Percentiles rank a stretch among this genome's conserved stretches.
phyloP scores from a whole-genome alignment of 768 basidiomycete genomes.

The Rubroboletus satanas region DNA sequence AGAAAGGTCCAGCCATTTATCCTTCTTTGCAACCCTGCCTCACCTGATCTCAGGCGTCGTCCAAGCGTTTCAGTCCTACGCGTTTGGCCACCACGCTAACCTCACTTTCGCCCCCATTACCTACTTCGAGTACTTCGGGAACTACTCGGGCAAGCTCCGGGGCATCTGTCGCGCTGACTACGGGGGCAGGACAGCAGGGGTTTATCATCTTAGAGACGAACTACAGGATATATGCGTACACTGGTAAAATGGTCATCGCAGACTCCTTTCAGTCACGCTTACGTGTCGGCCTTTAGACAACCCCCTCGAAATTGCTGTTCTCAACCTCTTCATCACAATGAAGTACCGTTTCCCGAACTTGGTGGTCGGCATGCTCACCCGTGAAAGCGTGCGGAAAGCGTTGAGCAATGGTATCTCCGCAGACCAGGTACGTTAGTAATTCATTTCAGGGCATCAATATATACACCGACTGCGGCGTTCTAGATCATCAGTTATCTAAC shows the following conservation, averaged over 20 bases:
- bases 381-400: constrained; percentile 93
- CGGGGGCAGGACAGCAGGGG: constrained; percentile 66
- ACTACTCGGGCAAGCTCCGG: constrained; percentile 12
- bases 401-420: constrained; percentile 94
- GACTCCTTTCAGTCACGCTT: constrained; percentile 2
- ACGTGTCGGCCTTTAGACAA: constrained; percentile 58
- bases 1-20: constrained; percentile 50
- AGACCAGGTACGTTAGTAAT: constrained; percentile 65
- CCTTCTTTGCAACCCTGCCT: constrained; percentile 8
- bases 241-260: constrained; percentile 49
- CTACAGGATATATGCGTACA: constrained; percentile 97
- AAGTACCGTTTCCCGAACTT: constrained; percentile 96
- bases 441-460: constrained; percentile 10
- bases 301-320: constrained; percentile 90
- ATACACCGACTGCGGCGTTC: constrained; percentile 16
- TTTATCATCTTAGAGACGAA: constrained; percentile 98
- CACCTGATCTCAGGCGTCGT: constrained; percentile 48
- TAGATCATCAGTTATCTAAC: constrained; percentile 95
- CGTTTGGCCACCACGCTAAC: constrained; percentile 92
- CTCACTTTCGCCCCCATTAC: constrained; percentile 80
- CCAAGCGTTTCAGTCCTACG: constrained; percentile 88
- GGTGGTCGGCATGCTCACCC: constrained; percentile 92
- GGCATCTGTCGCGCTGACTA: constrained; percentile 35
- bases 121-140: constrained; percentile 42
- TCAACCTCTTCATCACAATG: constrained; percentile 89